Evolutionary conservation across 768 basidiomycete genomes (phyloP).

Genomic region (Favolaschia claudopus): DNA sequence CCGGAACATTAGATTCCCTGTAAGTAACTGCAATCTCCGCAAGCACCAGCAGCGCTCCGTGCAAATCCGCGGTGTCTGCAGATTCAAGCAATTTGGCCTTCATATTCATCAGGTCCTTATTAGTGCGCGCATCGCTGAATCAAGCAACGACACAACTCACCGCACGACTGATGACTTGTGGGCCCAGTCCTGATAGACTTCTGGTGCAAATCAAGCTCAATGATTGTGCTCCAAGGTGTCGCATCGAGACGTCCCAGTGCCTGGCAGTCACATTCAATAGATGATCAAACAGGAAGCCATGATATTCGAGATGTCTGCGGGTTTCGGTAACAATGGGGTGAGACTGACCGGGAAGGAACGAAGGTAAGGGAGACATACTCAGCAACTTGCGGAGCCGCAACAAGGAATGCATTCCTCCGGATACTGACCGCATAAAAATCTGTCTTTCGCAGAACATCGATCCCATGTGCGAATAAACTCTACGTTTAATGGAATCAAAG

Average conservation of each 20-base stretch:
- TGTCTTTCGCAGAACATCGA: conserved; percentile 88
- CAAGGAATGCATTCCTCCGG: conserved; percentile 82
- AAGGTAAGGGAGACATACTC: conserved; percentile 60
- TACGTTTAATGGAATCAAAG: conserved; percentile 42
- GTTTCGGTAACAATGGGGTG: not conserved
- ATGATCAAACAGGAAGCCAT: conserved; percentile 72
- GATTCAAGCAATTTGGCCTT: conserved; percentile 70
- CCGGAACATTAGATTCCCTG: conserved; percentile 38
- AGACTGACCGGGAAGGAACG: not conserved
- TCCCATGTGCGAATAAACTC: conserved; percentile 93
- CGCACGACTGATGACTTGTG: conserved; percentile 54
- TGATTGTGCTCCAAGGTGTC: conserved; percentile 79
- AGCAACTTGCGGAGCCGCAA: conserved; percentile 87
- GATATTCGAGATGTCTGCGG: conserved; percentile 80
- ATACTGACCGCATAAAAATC: conserved; percentile 96
- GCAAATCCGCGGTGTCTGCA: conserved; percentile 73
- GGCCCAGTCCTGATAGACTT: conserved; percentile 63
- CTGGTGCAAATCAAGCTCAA: conserved; percentile 71
- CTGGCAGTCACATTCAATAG: conserved; percentile 75
- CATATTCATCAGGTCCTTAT: not conserved
- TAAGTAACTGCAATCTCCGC: conserved; percentile 76
- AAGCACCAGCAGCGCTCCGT: conserved; percentile 82
- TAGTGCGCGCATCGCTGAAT: conserved; percentile 1
- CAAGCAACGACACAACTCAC: conserved; percentile 48
- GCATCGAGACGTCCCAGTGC: conserved; percentile 90